Evolutionary conservation across 805 yeast species (phyloP).

Genomic region (Saccharomycopsis malanga): DNA sequence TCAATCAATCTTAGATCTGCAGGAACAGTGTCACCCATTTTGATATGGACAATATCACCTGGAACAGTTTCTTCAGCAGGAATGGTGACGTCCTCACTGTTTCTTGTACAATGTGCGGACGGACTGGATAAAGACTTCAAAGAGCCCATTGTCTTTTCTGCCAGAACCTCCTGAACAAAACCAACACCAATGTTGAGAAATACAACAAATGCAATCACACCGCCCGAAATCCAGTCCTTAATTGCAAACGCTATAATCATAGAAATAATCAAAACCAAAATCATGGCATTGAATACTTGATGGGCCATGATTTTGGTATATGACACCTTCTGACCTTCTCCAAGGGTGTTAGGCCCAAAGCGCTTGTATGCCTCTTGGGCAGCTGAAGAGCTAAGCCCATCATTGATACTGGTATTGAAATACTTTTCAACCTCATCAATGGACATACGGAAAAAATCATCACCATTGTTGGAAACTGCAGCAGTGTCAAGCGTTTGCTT

Average conservation of each 20-base stretch:
- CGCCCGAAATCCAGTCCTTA: slow-evolving; percentile 75
- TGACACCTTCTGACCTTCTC: slow-evolving; percentile 51
- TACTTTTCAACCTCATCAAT: slow-evolving; percentile 32
- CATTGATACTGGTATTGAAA: slow-evolving; percentile 36
- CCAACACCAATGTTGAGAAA: slow-evolving; percentile 60
- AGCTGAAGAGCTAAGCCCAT: slow-evolving; percentile 39
- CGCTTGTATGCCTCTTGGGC: slow-evolving; percentile 24
- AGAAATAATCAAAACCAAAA: slow-evolving; percentile 60
- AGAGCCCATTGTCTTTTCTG: slow-evolving; percentile 76
- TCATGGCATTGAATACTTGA: slow-evolving; percentile 74
- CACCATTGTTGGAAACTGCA: not conserved
- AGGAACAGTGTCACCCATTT: slow-evolving; percentile 84
- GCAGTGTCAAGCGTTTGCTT: not conserved
- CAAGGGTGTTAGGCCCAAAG: slow-evolving; percentile 56
- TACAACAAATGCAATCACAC: slow-evolving; percentile 67
- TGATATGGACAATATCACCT: slow-evolving; percentile 66
- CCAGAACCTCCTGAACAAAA: slow-evolving; percentile 60
- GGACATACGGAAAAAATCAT: not conserved
- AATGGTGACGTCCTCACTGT: slow-evolving; percentile 49
- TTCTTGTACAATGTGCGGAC: slow-evolving; percentile 58
- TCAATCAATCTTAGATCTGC: slow-evolving; percentile 78
- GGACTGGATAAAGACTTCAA: slow-evolving; percentile 62
- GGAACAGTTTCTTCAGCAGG: slow-evolving; percentile 64
- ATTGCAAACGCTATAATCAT: slow-evolving; percentile 68
- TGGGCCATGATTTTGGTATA: slow-evolving; percentile 49